Evolutionary conservation across 495 filamentous ascomycete genomes (phyloP).

Genomic region (Astrocystis sublimbata): DNA sequence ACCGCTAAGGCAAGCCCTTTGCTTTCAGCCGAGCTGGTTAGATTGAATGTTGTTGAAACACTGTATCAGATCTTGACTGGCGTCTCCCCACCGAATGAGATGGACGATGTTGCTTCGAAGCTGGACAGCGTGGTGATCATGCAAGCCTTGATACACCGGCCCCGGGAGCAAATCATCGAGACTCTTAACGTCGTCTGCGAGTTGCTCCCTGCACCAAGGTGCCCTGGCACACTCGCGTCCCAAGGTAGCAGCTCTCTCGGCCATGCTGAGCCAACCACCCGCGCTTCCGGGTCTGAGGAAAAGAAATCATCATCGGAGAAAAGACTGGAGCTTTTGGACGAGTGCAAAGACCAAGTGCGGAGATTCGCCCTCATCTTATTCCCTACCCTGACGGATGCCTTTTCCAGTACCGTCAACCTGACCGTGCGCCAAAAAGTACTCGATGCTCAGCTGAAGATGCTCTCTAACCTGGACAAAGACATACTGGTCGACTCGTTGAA

Average conservation of each 20-base stretch:
- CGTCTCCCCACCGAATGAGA: slow-evolving; percentile 82
- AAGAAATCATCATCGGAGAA: slow-evolving; percentile 73
- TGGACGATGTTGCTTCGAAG: slow-evolving; percentile 79
- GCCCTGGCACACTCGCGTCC: slow-evolving; percentile 45
- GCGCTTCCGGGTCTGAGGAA: slow-evolving; percentile 33
- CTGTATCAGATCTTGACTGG: slow-evolving; percentile 97
- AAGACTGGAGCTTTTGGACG: slow-evolving; percentile 71
- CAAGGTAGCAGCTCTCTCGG: slow-evolving; percentile 24
- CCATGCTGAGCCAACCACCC: slow-evolving; percentile 36
- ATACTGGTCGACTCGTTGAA: slow-evolving; percentile 86
- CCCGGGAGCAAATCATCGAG: slow-evolving; percentile 95
- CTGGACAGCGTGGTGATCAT: slow-evolving; percentile 98
- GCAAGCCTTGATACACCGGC: slow-evolving; percentile 95
- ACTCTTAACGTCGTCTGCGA: slow-evolving; percentile 98
- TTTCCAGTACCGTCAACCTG: slow-evolving; percentile 97
- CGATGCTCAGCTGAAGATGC: slow-evolving; percentile 94
- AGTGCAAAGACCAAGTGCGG: slow-evolving; percentile 80
- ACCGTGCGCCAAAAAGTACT: slow-evolving; percentile 96
- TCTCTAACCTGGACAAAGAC: slow-evolving; percentile 84
- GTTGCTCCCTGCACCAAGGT: slow-evolving; percentile 71
- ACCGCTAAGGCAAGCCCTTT: slow-evolving; percentile 83
- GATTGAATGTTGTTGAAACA: slow-evolving; percentile 97
- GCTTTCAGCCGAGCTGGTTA: slow-evolving; percentile 86
- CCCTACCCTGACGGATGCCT: slow-evolving; percentile 94
- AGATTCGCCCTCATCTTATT: slow-evolving; percentile 95